phyloP scores from a whole-genome alignment of 371 early-diverging fungal species.

The Syncephalis fuscata region DNA sequence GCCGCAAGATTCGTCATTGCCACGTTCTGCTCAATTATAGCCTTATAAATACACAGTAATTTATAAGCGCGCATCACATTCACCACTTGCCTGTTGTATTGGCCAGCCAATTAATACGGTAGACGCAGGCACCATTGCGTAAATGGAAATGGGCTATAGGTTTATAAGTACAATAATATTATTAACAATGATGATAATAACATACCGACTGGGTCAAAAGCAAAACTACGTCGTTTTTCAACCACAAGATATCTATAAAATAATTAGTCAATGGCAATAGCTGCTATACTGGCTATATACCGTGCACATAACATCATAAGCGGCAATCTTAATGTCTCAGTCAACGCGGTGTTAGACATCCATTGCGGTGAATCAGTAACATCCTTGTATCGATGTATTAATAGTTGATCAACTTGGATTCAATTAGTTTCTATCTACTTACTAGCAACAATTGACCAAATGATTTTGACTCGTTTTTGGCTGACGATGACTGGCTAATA shows the following conservation, averaged over 20 bases:
- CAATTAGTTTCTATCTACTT: background rate
- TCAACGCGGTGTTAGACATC: constrained; percentile 9
- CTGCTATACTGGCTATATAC: constrained; percentile 31
- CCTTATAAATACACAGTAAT: background rate
- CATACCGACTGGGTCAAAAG: constrained; percentile 62
- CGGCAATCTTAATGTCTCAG: constrained; percentile 28
- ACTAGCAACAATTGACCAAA: background rate
- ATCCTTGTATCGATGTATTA: background rate
- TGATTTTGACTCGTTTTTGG: background rate
- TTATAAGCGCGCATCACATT: no score
- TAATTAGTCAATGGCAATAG: background rate
- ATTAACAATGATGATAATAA: no score
- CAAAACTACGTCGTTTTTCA: constrained; percentile 37
- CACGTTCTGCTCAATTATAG: constrained; percentile 21
- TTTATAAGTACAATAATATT: no score
- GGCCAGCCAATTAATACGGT: constrained; percentile 69
- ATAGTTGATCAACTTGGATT: background rate
- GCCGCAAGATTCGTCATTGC: constrained; percentile 59
- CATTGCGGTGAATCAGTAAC: constrained; percentile 6
- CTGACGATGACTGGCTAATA: no score
- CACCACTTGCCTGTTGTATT: constrained; percentile 44
- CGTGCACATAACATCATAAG: constrained; percentile 47
- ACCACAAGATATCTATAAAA: constrained; percentile 28
- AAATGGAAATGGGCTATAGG: constrained; percentile 70
- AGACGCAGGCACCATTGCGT: constrained; percentile 73